Base-by-base conservation (phyloP, 2,329 filamentous ascomycete species). In the Ophiosphaerella herpotricha region DNA sequence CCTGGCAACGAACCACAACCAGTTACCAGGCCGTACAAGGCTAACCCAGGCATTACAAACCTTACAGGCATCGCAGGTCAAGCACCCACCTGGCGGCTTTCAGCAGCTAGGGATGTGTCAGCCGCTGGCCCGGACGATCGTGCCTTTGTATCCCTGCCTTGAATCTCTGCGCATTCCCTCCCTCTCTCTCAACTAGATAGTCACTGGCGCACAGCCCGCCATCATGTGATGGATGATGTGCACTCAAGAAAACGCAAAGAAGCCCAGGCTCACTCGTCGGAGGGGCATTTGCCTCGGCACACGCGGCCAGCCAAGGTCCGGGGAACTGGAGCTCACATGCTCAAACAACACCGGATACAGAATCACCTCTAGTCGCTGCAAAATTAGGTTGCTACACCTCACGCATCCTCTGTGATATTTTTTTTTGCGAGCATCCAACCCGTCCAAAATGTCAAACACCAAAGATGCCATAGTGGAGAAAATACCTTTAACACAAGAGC, bases 401-500 rank as follows among this genome's bases (percentile, higher is more conserved):
- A 12, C 24, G 23, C 48, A 36, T 13, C 42, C 43, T 32, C 7
- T 36, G n/a, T 13, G 14, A 40, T 26, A 26, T 48, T 52, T 39
- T 18, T 29, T 29, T 11, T 29, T 29, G 7, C 7, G 26, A 29
- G 26, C 26, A 7, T 11, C 26, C 6, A 29, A 29, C 26, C 3
- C 3, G 7, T 29, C 26, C 26, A 58, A 45, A 43, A 70, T 69
- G 66, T 53, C 66, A 26, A 55, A 54, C 43, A 59, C 62, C 18
- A 57, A 55, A 42, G 52, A 64, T 11, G 45, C 65, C 39, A 58
- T 61, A 45, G 50, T 59, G 31, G 67, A 70, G 42, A 67, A 67
- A 52, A 55, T 73, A 32, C 71, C 70, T 18, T 69, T 62, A 5
- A 59, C 52, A 13, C 74, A 77, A 43, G 78, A 82, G 63, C 64